These are phyloP conservation scores for Heliamphora pulchella DNA, from an alignment of 179 eudicot genomes.

Conservation along the genomic window DNA sequence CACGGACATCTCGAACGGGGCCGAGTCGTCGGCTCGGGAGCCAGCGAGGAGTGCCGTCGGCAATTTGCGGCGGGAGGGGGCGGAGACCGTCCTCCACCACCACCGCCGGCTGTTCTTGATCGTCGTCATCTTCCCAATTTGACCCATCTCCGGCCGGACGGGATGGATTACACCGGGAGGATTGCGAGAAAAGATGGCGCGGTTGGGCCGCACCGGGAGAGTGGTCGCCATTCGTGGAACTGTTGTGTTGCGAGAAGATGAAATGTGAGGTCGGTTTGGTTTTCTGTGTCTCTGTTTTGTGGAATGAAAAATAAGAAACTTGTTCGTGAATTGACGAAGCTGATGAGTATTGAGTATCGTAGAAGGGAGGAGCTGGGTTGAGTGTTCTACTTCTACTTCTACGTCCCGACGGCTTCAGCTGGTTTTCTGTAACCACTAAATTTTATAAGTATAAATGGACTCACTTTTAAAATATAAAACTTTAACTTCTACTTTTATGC, in stretches of 20 bases:
- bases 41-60: constrained; percentile 37
- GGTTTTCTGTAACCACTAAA: too few relatives aligned
- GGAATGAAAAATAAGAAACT: not conserved
- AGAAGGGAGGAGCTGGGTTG: not conserved
- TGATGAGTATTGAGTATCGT: not conserved
- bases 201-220: constrained; percentile 48
- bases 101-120: constrained; percentile 3
- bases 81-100: constrained; percentile 20
- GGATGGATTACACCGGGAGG: constrained; percentile 15
- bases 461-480: too few relatives aligned
- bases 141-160: constrained; percentile 14
- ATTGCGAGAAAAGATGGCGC: constrained; percentile 13
- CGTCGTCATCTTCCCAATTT: constrained; percentile 9
- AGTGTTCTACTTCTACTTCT: too few relatives aligned
- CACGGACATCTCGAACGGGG: constrained; percentile 79
- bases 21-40: constrained; percentile 82
- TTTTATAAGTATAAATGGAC: too few relatives aligned
- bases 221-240: constrained; percentile 46
- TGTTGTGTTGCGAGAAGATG: not conserved
- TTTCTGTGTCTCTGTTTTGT: not conserved
- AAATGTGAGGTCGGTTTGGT: constrained; percentile 4
- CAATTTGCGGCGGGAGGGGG: constrained; percentile 26
- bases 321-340: too few relatives aligned
- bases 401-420: too few relatives aligned
- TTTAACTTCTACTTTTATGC: too few relatives aligned